Percentiles rank a stretch among this genome's conserved stretches.
Conservation (phyloP, 169 alveolate genomes). For the Blepharisma undulans region DNA sequence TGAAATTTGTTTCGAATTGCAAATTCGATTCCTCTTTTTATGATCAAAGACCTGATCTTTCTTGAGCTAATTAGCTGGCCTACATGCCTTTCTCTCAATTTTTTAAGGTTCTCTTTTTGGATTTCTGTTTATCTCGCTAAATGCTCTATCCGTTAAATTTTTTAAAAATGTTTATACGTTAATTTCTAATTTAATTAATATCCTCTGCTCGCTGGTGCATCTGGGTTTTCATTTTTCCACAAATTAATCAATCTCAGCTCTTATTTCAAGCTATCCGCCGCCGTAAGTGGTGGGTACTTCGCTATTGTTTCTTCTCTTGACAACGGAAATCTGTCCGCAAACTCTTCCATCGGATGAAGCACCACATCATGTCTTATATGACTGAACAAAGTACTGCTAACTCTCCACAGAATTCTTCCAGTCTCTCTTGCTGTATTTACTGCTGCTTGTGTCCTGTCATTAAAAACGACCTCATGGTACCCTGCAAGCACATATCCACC, state of each 20-base stretch:
- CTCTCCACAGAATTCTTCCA: conserved; percentile 72
- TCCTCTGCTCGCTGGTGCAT: not conserved
- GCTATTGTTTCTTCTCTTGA: not conserved
- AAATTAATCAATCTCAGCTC: conserved; percentile 28
- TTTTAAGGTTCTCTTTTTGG: no score
- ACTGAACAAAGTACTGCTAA: conserved; percentile 74
- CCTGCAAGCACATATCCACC: conserved; percentile 84
- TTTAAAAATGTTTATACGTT: not conserved
- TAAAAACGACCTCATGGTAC: conserved; percentile 80
- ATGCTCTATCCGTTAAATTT: not conserved
- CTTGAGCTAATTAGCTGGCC: no score
- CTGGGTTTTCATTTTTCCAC: not conserved
- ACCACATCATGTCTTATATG: conserved; percentile 70
- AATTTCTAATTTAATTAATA: not conserved
- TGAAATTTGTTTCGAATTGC: no score
- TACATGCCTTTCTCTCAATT: no score
- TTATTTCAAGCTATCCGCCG: not conserved
- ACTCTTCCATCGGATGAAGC: conserved; percentile 65
- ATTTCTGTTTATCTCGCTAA: no score
- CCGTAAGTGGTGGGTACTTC: conserved; percentile 33
- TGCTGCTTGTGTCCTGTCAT: conserved; percentile 61
- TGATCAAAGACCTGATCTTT: no score
- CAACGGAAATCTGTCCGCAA: conserved; percentile 14
- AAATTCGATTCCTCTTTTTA: no score
- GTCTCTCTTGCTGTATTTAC: conserved; percentile 49